Percentiles rank a stretch among this genome's conserved stretches.
Evolutionary conservation across 345 rosid species (phyloP).

Genomic region (Camelina laxa): DNA sequence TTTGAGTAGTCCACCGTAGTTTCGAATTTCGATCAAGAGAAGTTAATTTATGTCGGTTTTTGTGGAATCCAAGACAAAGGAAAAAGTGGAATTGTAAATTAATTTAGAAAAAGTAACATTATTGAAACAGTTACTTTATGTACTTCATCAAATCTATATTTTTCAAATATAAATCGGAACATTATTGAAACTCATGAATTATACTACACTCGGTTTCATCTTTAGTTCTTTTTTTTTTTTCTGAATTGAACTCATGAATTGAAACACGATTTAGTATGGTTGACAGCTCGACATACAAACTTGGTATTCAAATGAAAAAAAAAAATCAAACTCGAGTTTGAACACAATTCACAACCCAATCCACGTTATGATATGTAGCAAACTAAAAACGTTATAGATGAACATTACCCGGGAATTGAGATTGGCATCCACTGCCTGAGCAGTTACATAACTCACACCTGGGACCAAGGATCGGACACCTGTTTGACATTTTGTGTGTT

Average conservation of each 20-base stretch:
- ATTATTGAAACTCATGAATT: no score
- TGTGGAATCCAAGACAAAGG: not conserved
- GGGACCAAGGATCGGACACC: slow-evolving; percentile 22
- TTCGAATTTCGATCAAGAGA: not conserved
- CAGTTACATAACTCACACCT: slow-evolving; percentile 10
- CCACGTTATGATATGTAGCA: not conserved
- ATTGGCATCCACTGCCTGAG: slow-evolving; percentile 29
- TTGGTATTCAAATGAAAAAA: not conserved
- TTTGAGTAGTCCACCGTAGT: not conserved
- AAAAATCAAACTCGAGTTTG: not conserved
- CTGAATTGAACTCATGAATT: not conserved
- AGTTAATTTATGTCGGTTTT: not conserved
- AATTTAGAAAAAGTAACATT: no score
- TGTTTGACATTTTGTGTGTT: slow-evolving; percentile 10
- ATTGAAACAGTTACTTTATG: no score
- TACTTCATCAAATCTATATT: no score
- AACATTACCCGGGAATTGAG: slow-evolving; percentile 32
- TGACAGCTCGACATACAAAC: not conserved
- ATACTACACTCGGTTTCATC: no score
- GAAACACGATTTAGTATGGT: not conserved
- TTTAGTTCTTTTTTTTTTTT: no score
- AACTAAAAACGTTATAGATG: not conserved
- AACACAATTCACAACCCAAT: not conserved
- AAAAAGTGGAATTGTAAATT: no score
- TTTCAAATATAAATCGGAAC: not conserved